Evolutionary conservation across 768 basidiomycete genomes (phyloP).

Genomic region (Boletus rubroflammeus): DNA sequence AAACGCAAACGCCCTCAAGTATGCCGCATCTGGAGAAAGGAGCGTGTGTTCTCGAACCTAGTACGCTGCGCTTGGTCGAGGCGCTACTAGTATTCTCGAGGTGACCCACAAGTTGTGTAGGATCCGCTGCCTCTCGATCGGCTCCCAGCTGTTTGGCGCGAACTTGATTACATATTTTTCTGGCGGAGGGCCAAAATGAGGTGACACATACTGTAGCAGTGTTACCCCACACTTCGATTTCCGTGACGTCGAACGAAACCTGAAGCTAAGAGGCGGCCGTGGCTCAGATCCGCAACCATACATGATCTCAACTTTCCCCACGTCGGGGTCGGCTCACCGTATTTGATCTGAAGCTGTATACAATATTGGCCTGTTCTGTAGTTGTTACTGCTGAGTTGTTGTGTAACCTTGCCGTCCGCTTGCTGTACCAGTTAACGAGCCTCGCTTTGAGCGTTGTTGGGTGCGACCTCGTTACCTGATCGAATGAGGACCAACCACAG

Average conservation of each 20-base stretch:
- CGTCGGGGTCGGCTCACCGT: conserved; percentile 12
- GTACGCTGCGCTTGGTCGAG: not conserved
- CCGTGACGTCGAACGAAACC: not conserved
- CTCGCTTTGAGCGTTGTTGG: not conserved
- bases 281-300: conserved; percentile 18
- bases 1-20: conserved; percentile 38
- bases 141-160: not conserved
- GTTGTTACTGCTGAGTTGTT: not conserved
- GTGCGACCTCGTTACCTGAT: not conserved
- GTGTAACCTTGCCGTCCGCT: not conserved
- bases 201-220: not conserved
- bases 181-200: not conserved
- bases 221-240: conserved; percentile 22
- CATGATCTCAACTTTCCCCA: conserved; percentile 9
- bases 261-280: conserved; percentile 11
- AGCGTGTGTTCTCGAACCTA: conserved; percentile 48
- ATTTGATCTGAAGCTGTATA: not conserved
- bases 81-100: not conserved
- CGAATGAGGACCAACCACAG: not conserved
- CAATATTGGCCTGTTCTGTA: not conserved
- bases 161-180: not conserved
- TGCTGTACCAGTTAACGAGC: not conserved
- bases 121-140: conserved; percentile 9
- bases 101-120: not conserved
- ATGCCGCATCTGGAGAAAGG: conserved; percentile 59